phyloP scores from a whole-genome alignment of 371 early-diverging fungal species.

The Apophysomyces ossiformis region DNA sequence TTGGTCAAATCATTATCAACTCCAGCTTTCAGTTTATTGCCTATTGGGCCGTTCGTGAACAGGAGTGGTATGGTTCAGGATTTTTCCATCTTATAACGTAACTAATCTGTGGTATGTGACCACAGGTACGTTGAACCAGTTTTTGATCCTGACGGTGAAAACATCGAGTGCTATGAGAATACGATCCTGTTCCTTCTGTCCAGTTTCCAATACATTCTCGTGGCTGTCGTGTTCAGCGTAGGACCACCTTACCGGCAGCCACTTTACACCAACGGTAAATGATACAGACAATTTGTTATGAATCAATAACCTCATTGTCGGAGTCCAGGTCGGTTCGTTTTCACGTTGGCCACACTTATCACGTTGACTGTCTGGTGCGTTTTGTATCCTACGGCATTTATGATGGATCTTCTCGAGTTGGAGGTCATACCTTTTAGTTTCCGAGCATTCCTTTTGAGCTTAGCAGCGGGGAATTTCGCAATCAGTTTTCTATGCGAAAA shows the following conservation, averaged over 20 bases:
- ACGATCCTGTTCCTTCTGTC: slow-evolving; percentile 88
- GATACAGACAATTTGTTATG: neutral
- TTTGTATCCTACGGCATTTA: slow-evolving; percentile 47
- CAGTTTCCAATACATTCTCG: slow-evolving; percentile 90
- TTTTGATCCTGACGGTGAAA: slow-evolving; percentile 71
- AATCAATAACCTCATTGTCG: neutral
- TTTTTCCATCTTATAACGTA: slow-evolving; percentile 1
- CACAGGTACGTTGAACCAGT: slow-evolving; percentile 56
- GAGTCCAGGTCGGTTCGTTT: slow-evolving; percentile 56
- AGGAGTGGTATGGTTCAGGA: slow-evolving; percentile 69
- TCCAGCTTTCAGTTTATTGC: slow-evolving; percentile 75
- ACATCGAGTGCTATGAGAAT: slow-evolving; percentile 83
- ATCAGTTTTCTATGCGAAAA: slow-evolving; percentile 60
- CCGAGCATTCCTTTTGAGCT: slow-evolving; percentile 45
- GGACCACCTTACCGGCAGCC: slow-evolving; percentile 94
- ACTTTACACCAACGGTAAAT: slow-evolving; percentile 76
- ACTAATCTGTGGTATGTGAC: slow-evolving; percentile 2
- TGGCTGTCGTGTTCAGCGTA: slow-evolving; percentile 90
- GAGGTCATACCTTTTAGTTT: slow-evolving; percentile 54
- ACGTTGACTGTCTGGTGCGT: slow-evolving; percentile 56
- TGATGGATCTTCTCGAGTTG: slow-evolving; percentile 61
- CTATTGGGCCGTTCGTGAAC: slow-evolving; percentile 72
- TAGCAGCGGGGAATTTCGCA: slow-evolving; percentile 52
- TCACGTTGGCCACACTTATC: slow-evolving; percentile 52
- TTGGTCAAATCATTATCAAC: slow-evolving; percentile 87